Base-by-base conservation (phyloP, 345 rosid genomes). In the Iberis pinnata region DNA sequence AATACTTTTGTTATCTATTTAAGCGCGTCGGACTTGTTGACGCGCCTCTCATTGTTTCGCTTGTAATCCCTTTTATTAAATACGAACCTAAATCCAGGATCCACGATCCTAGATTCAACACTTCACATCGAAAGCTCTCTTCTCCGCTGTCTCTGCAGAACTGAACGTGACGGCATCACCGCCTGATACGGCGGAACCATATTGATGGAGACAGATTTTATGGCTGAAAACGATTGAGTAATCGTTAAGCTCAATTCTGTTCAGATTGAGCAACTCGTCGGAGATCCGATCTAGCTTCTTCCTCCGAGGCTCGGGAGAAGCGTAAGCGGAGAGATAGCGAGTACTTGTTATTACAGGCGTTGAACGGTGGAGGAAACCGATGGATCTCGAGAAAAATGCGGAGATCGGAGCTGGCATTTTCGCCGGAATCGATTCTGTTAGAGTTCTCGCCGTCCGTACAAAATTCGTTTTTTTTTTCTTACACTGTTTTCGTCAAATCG, bases 231-330 rank as follows among this genome's bases (percentile, higher is more conserved):
- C 89, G 74, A 83, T 72, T 37, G 84, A 63, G 70, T 84, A 92
- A 45, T 92, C 95, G 53, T 71, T 56, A 12, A 83, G 78, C 73
- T 87, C 93, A 36, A 87, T 77, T 53, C 78, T 72, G n/a, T 76
- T 79, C 7, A 90, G 84, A 43, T 70, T 77, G 38, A 81, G 80
- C 12, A 84, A 79, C 10, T 79, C 82, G 61, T 82, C 88, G 36
- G 96, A 82, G 47, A 92, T 80, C 8, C 93, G 86, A 57, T 88
- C 96, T 18, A 87, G 92, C 60, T 92, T 92, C 71, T 78, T 79
- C 12, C 88, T 74, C 9, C 78, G 75, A 15, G 73, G 5, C 42
- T 74, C 82, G 6, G 49, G 12, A 36, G 64, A 65, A 25, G 49
- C 56, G 29, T 59, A 24, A 47, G 68, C 49, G 72, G 57, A 74